Evolutionary conservation across 805 yeast species (phyloP), one percentile per base, ranked within the genome.

Genomic region (Starmerella tilneyi): DNA sequence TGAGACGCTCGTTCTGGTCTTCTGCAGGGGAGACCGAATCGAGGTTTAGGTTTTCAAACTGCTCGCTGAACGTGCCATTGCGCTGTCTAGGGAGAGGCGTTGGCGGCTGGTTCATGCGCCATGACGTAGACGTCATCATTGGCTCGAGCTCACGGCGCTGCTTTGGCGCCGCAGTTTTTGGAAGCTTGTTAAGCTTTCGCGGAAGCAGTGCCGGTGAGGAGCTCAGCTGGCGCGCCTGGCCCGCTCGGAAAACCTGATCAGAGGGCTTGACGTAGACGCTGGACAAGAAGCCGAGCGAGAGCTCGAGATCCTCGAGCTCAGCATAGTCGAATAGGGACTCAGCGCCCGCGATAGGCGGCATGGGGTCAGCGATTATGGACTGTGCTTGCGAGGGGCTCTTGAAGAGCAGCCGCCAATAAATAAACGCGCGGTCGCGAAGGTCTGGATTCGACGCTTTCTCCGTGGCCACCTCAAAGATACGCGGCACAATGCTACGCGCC

Each of bases 191-290:
- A 16, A 37, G 26, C 23, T 31, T 46, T 11, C 59, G 49, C 2
- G 60, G 59, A 1, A 48, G 52, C 35, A 57, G 37, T 0, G 57
- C 57, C 2, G 56, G 53, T 12, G 58, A 53, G 5, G 50, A 50
- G 15, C 44, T 37, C 11, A 57, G 41, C 29, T 49, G 51, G 12
- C 44, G 38, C 4, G 50, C 33, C 17, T 34, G 38, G 12, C 56
- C 51, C 27, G 73, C 60, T 33, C 94, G 67, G 68, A 86, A 86
- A 2, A 86, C 85, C 55, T 75, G 82, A n/a, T 73, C 72, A 8
- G 84, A 80, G 0, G 95, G 94, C 54, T 85, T 82, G 55, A 88
- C 65, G 58, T 86, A 89, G 12, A 88, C 76, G 0, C 94, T 79
- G 0, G 94, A 88, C 43, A 89, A 64, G 0, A 86, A 69, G 1